Evolutionary conservation across 2,329 filamentous ascomycete genomes (phyloP), one percentile per base, ranked within the genome.

Genomic region (Microcyclospora tardicrescens): DNA sequence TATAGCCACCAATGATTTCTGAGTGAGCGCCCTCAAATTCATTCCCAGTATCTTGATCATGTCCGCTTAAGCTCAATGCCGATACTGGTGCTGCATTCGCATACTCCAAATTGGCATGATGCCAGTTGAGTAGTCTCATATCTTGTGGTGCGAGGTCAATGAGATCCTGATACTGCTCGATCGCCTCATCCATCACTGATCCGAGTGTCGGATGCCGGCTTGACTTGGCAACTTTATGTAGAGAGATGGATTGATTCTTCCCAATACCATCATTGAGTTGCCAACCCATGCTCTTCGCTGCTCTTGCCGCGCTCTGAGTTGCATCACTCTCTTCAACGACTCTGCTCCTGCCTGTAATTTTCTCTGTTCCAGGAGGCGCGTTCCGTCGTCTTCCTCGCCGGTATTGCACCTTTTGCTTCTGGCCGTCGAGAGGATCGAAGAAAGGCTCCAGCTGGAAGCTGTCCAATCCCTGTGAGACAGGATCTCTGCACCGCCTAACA

Each of bases 41-140:
- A 52, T 98, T 95, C 0, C 91, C 91, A 36, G 87, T 86, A 56
- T 98, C 93, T 53, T 98, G 86, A 60, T 98, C 93, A 84, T 93
- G 96, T 0, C 87, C 80, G 6, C 80, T 77, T 11, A 98, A 73
- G 59, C 89, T 96, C 13, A 98, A 73, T 45, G 82, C 81, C 47
- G 82, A 79, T 39, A 94, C 77, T 48, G 86, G 93, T 2, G 79
- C 84, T 2, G 91, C 91, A 59, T 96, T 98, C 45, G 89, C 93
- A 57, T 98, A 98, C 61, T 98, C 91, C 11, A 98, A 71, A 56
- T 98, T 98, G 47, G 93, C 93, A 59, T 95, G 82, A 61, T 98
- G 93, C 91, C 91, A 98, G 55, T 95, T 98, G 54, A 96, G 72
- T 12, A 98, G 68, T 34, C 91, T 77, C 61, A 93, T 79, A 54